A percentile compares a stretch with the other conserved stretches of the same genome.
Evolutionary conservation across 148 eudicot species (phyloP).

Genomic region (Diospyros kaki): DNA sequence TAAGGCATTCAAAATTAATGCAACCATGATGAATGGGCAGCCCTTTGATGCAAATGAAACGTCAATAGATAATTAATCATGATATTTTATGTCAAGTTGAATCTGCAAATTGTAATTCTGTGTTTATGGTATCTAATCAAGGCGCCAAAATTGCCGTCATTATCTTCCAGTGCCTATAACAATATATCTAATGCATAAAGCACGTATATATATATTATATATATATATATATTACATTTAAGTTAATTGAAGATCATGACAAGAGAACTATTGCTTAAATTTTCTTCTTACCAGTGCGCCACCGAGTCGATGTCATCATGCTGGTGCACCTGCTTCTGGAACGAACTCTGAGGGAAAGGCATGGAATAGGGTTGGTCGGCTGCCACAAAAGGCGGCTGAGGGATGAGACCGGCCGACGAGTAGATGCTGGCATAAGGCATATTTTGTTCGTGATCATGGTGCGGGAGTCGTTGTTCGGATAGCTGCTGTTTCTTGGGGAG

Average conservation of each 20-base stretch:
- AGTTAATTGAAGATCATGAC: not conserved
- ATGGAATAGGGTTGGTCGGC: slow-evolving; percentile 37
- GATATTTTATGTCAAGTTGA: no score
- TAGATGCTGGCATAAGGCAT: slow-evolving; percentile 38
- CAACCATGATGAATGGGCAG: no score
- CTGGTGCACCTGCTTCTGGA: slow-evolving; percentile 19
- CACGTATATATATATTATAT: no score
- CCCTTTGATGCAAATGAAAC: no score
- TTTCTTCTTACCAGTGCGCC: slow-evolving; percentile 24
- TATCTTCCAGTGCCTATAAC: no score
- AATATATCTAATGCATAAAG: not conserved
- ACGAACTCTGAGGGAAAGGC: slow-evolving; percentile 36
- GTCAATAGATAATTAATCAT: no score
- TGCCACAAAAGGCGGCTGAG: slow-evolving; percentile 35
- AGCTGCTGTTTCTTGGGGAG: slow-evolving; percentile 46
- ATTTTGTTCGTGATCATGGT: slow-evolving; percentile 28
- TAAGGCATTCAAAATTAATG: no score
- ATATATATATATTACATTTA: not conserved
- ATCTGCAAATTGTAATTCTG: no score
- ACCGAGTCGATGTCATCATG: slow-evolving; percentile 29
- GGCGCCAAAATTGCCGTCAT: no score
- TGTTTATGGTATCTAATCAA: no score
- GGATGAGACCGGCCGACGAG: slow-evolving; percentile 35
- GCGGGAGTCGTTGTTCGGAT: slow-evolving; percentile 20
- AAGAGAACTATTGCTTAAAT: not conserved